Evolutionary conservation across 257 asterid species (phyloP).

Genomic region (Nicotiana sylvestris): DNA sequence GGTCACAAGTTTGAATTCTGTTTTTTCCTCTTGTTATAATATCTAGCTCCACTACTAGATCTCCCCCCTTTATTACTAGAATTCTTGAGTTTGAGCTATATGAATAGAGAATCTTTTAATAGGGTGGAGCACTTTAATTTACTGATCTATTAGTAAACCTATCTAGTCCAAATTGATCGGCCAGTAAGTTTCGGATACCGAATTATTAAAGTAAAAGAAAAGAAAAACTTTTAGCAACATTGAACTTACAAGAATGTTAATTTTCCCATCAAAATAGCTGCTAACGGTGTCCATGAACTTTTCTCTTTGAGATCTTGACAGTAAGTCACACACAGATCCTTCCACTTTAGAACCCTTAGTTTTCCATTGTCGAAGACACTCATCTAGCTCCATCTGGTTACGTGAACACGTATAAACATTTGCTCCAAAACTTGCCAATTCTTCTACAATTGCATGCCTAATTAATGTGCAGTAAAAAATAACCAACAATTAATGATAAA

Average conservation of each 20-base stretch:
- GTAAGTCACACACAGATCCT: constrained; percentile 5
- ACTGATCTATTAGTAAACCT: no score
- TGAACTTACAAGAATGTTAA: constrained; percentile 12
- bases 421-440: constrained; percentile 17
- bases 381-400: constrained; percentile 14
- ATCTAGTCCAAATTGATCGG: no score
- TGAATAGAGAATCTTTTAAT: no score
- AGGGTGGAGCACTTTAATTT: no score
- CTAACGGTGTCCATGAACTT: constrained; percentile 1
- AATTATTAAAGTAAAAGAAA: no score
- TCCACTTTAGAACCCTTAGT: constrained; percentile 6
- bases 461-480: neutral
- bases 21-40: no score
- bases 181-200: no score
- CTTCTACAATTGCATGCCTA: constrained; percentile 18
- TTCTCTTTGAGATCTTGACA: neutral
- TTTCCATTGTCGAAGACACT: constrained; percentile 15
- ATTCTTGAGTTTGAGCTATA: no score
- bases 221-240: no score
- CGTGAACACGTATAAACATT: constrained; percentile 14
- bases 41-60: no score
- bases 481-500: neutral
- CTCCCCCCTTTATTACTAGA: no score
- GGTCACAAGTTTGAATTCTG: no score
- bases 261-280: neutral